phyloP scores from a whole-genome alignment of 257 asterid genomes.

The Jasminum sambac region DNA sequence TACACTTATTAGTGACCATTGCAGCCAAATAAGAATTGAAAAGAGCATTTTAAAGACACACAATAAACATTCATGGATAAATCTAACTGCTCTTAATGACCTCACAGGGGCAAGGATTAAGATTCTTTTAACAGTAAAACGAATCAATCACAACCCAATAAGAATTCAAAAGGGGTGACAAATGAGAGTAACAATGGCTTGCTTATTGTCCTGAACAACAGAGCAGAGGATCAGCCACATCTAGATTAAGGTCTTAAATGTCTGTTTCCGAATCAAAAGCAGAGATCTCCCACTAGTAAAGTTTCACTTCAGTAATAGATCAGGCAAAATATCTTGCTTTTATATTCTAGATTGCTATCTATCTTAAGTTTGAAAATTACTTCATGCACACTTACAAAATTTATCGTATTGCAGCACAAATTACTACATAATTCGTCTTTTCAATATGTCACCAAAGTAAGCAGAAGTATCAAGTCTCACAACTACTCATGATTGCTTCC shows the following conservation, averaged over 20 bases:
- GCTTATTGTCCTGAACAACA: neutral
- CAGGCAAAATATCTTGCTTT: neutral
- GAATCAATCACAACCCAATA: conserved; percentile 11
- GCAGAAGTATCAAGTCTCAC: neutral
- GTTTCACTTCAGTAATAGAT: neutral
- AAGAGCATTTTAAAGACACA: too few relatives aligned
- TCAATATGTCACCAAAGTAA: neutral
- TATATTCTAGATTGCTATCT: neutral
- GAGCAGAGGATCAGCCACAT: neutral
- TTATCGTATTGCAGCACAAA: neutral
- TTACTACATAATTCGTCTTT: neutral
- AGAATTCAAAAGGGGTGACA: neutral
- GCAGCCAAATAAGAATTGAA: conserved; percentile 1
- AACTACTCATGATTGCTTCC: neutral
- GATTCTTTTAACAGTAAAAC: too few relatives aligned
- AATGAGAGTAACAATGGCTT: neutral
- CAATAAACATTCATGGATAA: too few relatives aligned
- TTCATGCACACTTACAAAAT: neutral
- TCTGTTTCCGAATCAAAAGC: neutral
- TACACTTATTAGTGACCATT: neutral
- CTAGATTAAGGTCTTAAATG: neutral
- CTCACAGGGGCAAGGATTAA: too few relatives aligned
- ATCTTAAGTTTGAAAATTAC: neutral
- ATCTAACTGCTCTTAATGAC: too few relatives aligned
- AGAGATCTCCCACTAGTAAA: neutral